Evolutionary conservation across 805 yeast species (phyloP).

Genomic region (Pichia kluyveri): DNA sequence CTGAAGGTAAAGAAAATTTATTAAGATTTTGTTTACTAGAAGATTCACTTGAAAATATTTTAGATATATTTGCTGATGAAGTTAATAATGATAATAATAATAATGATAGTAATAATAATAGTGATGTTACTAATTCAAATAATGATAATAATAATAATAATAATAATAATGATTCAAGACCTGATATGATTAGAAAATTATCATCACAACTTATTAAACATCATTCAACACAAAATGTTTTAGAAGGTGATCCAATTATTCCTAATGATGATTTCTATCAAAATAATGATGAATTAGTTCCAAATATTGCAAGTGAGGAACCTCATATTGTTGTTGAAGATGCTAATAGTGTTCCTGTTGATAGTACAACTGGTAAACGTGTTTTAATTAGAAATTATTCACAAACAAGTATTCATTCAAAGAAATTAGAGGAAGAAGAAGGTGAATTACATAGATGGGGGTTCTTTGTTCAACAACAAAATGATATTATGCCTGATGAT

Average conservation of each 20-base stretch:
- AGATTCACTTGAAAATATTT: slow-evolving; percentile 43
- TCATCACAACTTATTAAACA: slow-evolving; percentile 33
- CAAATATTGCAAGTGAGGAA: slow-evolving; percentile 12
- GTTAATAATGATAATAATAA: neutral
- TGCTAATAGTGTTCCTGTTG: slow-evolving; percentile 50
- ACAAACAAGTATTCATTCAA: slow-evolving; percentile 59
- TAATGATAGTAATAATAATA: too few species aligned
- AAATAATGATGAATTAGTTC: slow-evolving; percentile 3
- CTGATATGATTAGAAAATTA: slow-evolving; percentile 20
- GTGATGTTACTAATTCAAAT: neutral
- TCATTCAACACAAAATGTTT: slow-evolving; percentile 39
- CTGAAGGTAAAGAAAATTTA: slow-evolving; percentile 48
- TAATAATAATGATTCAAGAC: slow-evolving; percentile 8
- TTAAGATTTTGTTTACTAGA: slow-evolving; percentile 46
- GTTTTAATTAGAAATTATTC: slow-evolving; percentile 56
- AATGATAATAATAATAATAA: neutral
- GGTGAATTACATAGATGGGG: slow-evolving; percentile 90
- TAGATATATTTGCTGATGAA: slow-evolving; percentile 32
- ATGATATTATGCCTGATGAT: slow-evolving; percentile 22
- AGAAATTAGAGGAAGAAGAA: slow-evolving; percentile 79
- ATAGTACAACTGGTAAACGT: slow-evolving; percentile 64
- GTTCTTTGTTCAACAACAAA: slow-evolving; percentile 61
- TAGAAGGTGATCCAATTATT: slow-evolving; percentile 45
- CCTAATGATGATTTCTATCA: slow-evolving; percentile 27
- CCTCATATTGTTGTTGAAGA: slow-evolving; percentile 74